These are phyloP conservation scores for Aspergillus pseudoglaucus DNA, from an alignment of 2,329 filamentous ascomycete genomes.

Conservation along the genomic window DNA sequence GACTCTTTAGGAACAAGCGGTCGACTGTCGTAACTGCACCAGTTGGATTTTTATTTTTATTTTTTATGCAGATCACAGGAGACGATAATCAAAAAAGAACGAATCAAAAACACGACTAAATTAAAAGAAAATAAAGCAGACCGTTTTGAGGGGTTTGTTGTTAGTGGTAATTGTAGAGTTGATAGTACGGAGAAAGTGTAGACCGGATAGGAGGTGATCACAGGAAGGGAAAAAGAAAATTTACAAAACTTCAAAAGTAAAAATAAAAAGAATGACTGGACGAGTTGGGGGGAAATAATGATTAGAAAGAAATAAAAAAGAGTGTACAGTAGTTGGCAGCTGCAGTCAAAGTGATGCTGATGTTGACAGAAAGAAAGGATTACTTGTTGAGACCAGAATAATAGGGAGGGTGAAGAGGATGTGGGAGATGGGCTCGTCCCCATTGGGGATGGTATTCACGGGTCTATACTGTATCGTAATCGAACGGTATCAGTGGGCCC, in stretches of 20 bases:
- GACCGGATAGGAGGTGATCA: background rate
- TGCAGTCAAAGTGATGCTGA: background rate
- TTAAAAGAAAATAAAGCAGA: background rate
- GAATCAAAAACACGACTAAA: background rate
- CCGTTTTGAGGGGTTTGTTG: background rate
- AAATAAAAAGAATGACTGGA: background rate
- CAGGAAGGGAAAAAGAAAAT: background rate
- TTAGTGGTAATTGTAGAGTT: background rate
- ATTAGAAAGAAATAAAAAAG: background rate
- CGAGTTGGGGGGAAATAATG: background rate
- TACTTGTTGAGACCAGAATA: background rate
- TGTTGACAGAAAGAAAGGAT: background rate
- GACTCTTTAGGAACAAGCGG: slow-evolving; percentile 7
- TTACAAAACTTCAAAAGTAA: background rate
- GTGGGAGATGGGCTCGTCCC: background rate
- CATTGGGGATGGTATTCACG: background rate
- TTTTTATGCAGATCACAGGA: background rate
- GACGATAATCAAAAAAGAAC: background rate
- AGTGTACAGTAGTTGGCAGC: background rate
- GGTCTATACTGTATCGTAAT: background rate
- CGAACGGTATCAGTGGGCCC: background rate
- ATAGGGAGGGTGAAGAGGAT: background rate
- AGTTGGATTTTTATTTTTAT: background rate
- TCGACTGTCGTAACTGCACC: background rate
- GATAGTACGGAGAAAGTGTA: too few relatives aligned